Evolutionary conservation across 306 rosid genomes (phyloP).

Genomic region (Vigna trinervia): DNA sequence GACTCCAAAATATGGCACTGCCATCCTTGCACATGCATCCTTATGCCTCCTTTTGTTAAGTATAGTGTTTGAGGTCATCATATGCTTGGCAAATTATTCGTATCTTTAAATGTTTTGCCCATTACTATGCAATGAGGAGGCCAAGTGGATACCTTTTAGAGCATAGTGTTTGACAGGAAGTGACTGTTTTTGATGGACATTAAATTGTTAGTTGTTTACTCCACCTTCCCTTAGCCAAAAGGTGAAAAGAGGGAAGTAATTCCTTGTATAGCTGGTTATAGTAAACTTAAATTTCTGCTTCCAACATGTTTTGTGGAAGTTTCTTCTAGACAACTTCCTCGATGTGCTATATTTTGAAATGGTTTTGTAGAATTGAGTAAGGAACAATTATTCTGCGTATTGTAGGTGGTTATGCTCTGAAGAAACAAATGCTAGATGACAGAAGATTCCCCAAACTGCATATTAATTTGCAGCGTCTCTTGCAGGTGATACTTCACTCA

Average conservation of each 20-base stretch:
- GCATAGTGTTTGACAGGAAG: slow-evolving; percentile 17
- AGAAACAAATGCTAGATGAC: slow-evolving; percentile 97
- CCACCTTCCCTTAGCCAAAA: background rate
- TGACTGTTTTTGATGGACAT: slow-evolving; percentile 26
- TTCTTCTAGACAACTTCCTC: background rate
- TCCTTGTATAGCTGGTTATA: slow-evolving; percentile 2
- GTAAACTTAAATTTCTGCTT: slow-evolving; percentile 9
- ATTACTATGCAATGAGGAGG: background rate
- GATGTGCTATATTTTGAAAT: background rate
- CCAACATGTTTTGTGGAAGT: slow-evolving; percentile 32
- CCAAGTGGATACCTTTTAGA: background rate
- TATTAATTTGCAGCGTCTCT: slow-evolving; percentile 90
- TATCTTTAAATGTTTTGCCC: slow-evolving; percentile 2
- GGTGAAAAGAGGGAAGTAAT: slow-evolving; percentile 11
- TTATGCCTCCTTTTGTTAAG: background rate
- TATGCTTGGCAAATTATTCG: background rate
- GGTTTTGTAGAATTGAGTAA: slow-evolving; percentile 18
- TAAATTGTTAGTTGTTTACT: slow-evolving; percentile 15
- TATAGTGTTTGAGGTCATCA: background rate
- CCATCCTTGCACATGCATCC: slow-evolving; percentile 4
- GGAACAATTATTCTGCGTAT: slow-evolving; percentile 38
- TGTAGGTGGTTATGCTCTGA: slow-evolving; percentile 82
- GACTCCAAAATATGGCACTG: slow-evolving; percentile 25
- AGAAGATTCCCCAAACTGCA: slow-evolving; percentile 97
- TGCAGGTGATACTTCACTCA: slow-evolving; percentile 70